Evolutionary conservation across 805 yeast species (phyloP).

Genomic region (Candida nemodendra): DNA sequence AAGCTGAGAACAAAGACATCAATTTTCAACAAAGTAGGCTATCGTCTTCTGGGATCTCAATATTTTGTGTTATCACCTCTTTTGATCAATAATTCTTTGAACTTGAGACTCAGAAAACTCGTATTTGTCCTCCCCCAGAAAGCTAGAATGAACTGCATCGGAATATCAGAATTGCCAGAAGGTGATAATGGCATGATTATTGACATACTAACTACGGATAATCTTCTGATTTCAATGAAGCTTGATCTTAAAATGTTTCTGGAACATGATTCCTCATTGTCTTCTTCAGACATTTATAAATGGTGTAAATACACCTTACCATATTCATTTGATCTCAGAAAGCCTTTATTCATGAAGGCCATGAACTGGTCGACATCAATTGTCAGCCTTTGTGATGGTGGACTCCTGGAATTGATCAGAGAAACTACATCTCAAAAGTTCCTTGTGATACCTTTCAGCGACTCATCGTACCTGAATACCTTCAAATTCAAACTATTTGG

Average conservation of each 20-base stretch:
- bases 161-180: conserved; percentile 31
- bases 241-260: conserved; percentile 45
- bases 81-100: conserved; percentile 34
- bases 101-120: conserved; percentile 36
- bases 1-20: conserved; percentile 10
- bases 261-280: conserved; percentile 10
- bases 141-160: conserved; percentile 37
- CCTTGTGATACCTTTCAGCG: conserved; percentile 46
- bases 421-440: conserved; percentile 15
- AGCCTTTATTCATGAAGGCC: conserved; percentile 52
- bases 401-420: conserved; percentile 56
- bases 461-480: conserved; percentile 43
- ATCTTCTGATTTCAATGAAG: conserved; percentile 49
- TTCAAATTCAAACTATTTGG: conserved; percentile 29
- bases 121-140: conserved; percentile 39
- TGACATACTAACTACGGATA: conserved; percentile 54
- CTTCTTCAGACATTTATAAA: conserved; percentile 33
- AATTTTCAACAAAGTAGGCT: conserved; percentile 13
- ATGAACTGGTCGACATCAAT: conserved; percentile 46
- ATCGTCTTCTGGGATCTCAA: conserved; percentile 12
- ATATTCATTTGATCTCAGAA: conserved; percentile 56
- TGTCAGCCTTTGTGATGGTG: conserved; percentile 74
- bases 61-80: conserved; percentile 39
- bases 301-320: conserved; percentile 75
- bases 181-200: conserved; percentile 37